Evolutionary conservation across 192 early-diverging fungal species (phyloP).

Genomic region (Backusella circina): DNA sequence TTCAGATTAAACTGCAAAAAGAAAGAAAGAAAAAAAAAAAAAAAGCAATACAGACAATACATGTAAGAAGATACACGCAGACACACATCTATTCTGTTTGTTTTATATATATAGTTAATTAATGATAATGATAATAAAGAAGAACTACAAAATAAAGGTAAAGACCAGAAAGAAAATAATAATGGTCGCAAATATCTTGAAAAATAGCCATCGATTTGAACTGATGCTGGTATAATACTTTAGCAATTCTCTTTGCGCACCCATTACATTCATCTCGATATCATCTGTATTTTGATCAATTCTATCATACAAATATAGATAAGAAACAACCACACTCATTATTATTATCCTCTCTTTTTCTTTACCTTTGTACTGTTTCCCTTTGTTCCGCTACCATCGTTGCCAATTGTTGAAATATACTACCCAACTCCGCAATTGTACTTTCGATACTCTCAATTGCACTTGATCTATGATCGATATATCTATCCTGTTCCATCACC

Average conservation of each 20-base stretch:
- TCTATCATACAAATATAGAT: background rate
- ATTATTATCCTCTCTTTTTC: background rate
- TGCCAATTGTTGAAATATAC: slow-evolving; percentile 85
- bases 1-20: background rate
- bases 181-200: slow-evolving; percentile 90
- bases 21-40: too few relatives aligned
- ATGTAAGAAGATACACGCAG: too few relatives aligned
- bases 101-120: background rate
- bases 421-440: slow-evolving; percentile 93
- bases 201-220: slow-evolving; percentile 93
- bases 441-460: slow-evolving; percentile 96
- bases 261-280: slow-evolving; percentile 84
- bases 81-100: background rate
- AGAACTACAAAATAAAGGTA: slow-evolving; percentile 22
- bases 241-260: slow-evolving; percentile 85
- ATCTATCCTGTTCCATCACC: slow-evolving; percentile 67
- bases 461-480: slow-evolving; percentile 84
- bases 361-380: slow-evolving; percentile 74
- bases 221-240: slow-evolving; percentile 91
- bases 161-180: slow-evolving; percentile 62
- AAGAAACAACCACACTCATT: too few relatives aligned
- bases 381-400: slow-evolving; percentile 83
- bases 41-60: too few relatives aligned
- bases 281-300: slow-evolving; percentile 47
- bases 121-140: background rate